A percentile compares a stretch with the other conserved stretches of the same genome.
Evolutionary conservation across 352 stramenopile genomes (phyloP).

Genomic region (Plasmopara viticola): DNA sequence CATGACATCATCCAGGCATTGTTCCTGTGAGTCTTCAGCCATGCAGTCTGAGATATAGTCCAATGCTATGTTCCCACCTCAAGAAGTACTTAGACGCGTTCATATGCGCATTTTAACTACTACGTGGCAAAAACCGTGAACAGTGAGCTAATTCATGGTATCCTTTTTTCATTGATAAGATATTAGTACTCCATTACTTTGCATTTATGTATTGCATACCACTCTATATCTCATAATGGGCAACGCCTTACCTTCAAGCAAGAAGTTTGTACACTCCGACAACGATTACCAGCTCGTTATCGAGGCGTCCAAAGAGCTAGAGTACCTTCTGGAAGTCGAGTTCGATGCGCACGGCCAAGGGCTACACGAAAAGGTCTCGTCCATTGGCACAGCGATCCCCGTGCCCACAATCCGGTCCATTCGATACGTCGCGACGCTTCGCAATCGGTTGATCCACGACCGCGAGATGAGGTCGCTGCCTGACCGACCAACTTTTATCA

Average conservation of each 20-base stretch:
- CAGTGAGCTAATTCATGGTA: too few species aligned
- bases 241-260: background rate
- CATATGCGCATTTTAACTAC: too few species aligned
- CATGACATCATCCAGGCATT: too few species aligned
- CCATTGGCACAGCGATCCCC: slow-evolving; percentile 36
- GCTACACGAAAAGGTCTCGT: slow-evolving; percentile 69
- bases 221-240: background rate
- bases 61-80: too few species aligned
- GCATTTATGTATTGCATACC: too few species aligned
- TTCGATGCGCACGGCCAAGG: slow-evolving; percentile 63
- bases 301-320: slow-evolving; percentile 76
- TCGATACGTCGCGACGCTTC: slow-evolving; percentile 72
- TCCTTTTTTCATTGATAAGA: too few species aligned
- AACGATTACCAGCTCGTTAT: slow-evolving; percentile 84
- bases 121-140: too few species aligned
- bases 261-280: slow-evolving; percentile 31
- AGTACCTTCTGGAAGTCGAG: slow-evolving; percentile 55
- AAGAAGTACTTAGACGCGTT: too few species aligned
- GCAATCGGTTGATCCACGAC: slow-evolving; percentile 80
- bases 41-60: too few species aligned
- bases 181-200: too few species aligned
- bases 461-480: slow-evolving; percentile 47
- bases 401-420: slow-evolving; percentile 51
- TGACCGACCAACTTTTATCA: slow-evolving; percentile 59
- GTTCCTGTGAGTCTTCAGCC: too few species aligned